Conservation (phyloP, 177 flowering plant species). For the Tripterygium wilfordii region DNA sequence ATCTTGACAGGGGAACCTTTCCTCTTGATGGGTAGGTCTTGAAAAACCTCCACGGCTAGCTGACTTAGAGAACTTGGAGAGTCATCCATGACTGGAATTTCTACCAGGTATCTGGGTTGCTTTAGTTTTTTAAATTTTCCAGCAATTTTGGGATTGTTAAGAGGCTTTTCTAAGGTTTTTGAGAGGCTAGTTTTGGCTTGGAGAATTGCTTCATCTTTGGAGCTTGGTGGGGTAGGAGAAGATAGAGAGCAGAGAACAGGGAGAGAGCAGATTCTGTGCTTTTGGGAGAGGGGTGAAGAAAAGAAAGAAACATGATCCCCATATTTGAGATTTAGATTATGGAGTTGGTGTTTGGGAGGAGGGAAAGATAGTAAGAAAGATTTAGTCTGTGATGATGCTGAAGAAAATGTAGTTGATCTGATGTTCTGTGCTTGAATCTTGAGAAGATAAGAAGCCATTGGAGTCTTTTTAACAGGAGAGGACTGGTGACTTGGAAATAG, state of each 20-base stretch:
- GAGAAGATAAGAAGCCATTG: constrained; percentile 56
- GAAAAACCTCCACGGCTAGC: constrained; percentile 55
- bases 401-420: constrained; percentile 16
- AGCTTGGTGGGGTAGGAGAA: constrained; percentile 47
- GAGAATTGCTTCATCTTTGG: constrained; percentile 75
- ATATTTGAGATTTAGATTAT: no score
- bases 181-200: constrained; percentile 80
- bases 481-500: no score
- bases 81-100: constrained; percentile 74
- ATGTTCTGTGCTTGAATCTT: constrained; percentile 27
- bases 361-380: constrained; percentile 21
- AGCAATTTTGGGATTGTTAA: constrained; percentile 67
- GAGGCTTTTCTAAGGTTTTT: constrained; percentile 55
- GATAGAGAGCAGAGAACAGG: constrained; percentile 21
- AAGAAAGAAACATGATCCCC: constrained; percentile 9
- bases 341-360: constrained; percentile 8
- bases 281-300: constrained; percentile 10
- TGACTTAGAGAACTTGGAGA: constrained; percentile 48
- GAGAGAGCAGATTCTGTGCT: constrained; percentile 9
- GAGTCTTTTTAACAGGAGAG: no score
- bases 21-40: constrained; percentile 43
- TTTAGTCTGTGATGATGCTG: constrained; percentile 14
- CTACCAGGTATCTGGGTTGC: constrained; percentile 70
- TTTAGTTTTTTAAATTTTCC: constrained; percentile 69
- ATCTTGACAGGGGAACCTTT: constrained; percentile 43